Evolutionary conservation across 2,329 filamentous ascomycete species (phyloP), one percentile per base, ranked within the genome.

Genomic region (Pseudogymnoascus sp.): DNA sequence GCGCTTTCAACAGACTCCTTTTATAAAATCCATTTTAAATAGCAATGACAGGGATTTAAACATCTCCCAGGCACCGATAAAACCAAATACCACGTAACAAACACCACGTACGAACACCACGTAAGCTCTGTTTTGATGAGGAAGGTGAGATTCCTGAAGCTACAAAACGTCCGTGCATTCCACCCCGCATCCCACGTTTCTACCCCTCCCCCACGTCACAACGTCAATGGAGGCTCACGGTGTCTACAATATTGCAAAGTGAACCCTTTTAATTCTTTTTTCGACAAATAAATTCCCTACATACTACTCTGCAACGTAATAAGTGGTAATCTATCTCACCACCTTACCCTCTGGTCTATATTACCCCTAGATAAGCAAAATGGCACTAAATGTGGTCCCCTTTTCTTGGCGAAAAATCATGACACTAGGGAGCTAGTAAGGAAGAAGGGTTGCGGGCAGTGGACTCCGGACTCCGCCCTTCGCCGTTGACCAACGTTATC

Each of bases 401-500:
- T 18, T 53, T 53, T 53, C 43, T 53, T 53, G 43, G 43, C 43
- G 43, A 53, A 53, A 53, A 53, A 25, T 53, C 43, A 28, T 33
- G 43, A 53, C 43, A 53, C 43, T 33, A 53, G 28, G 43, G 43
- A 25, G 22, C 43, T 53, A 30, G 25, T 28, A 33, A 53, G 4
- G 22, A 25, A 25, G 22, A 25, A 25, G 2, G 22, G 43, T 28
- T 53, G 9, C 43, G 43, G 43, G 43, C 41, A 30, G 22, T 47
- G 41, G 41, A 47, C 43, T 53, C 43, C 43, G 43, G 43, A 53
- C 57, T 28, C 33, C 57, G 33, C 57, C 57, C 4, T 25, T 25
- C 36, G 33, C 57, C 57, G 36, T 58, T 58, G 57, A 36, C 35
- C 22, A 58, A 14, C 8, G 30, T 36, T 58, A 58, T 38, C 57